These are phyloP conservation scores for Houttuynia cordata DNA, from an alignment of 164 flowering plant species.

Conservation along the genomic window DNA sequence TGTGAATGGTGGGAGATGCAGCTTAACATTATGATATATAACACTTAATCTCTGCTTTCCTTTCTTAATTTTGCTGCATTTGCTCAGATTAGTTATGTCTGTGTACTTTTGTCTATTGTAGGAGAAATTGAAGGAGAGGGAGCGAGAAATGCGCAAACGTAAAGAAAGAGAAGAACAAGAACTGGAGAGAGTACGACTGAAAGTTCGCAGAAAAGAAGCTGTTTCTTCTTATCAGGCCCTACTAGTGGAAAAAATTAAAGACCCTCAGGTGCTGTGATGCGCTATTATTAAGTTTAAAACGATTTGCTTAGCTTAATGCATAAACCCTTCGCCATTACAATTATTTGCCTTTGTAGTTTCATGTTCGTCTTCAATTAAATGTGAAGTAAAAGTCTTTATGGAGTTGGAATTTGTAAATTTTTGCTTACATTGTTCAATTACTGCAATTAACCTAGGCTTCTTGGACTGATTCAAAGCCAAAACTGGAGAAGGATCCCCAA, in stretches of 20 bases:
- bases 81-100: neutral
- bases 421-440: too few relatives aligned
- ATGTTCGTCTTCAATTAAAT: too few relatives aligned
- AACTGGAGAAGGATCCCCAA: constrained; percentile 93
- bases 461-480: constrained; percentile 86
- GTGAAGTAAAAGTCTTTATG: too few relatives aligned
- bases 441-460: constrained; percentile 48
- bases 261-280: constrained; percentile 46
- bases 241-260: constrained; percentile 85
- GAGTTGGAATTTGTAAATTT: too few relatives aligned
- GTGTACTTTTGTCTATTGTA: constrained; percentile 14
- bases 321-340: neutral
- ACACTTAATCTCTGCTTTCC: too few relatives aligned
- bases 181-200: constrained; percentile 81
- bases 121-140: constrained; percentile 94
- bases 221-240: constrained; percentile 87
- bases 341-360: neutral
- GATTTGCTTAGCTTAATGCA: neutral
- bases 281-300: constrained; percentile 11
- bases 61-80: too few relatives aligned
- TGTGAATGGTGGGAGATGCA: too few relatives aligned
- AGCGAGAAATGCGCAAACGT: constrained; percentile 75
- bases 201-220: constrained; percentile 88
- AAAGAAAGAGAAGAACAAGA: constrained; percentile 98
- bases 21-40: too few relatives aligned